phyloP scores from a whole-genome alignment of 805 yeast genomes.

The Candida tammaniensis region DNA sequence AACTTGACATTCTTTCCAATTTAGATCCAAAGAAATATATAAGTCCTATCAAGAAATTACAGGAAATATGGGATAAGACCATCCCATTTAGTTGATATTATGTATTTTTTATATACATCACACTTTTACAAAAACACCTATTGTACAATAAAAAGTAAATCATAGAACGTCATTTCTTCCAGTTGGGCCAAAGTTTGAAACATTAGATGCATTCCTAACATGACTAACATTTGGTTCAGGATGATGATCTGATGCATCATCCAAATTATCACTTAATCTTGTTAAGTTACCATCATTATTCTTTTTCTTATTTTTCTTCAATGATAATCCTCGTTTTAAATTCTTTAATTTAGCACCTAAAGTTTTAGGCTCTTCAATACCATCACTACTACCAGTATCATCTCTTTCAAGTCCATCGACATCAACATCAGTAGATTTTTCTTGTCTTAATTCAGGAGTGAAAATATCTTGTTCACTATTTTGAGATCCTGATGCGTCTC shows the following conservation, averaged over 20 bases:
- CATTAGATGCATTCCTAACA: slow-evolving; percentile 23
- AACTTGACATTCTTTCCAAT: slow-evolving; percentile 11
- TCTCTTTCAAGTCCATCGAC: slow-evolving; percentile 6
- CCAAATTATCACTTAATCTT: slow-evolving; percentile 27
- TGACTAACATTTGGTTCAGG: slow-evolving; percentile 16
- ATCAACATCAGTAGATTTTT: slow-evolving; percentile 12
- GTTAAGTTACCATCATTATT: slow-evolving; percentile 13
- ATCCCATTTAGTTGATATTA: not conserved
- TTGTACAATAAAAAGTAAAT: not conserved
- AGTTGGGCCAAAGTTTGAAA: slow-evolving; percentile 22
- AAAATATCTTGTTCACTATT: slow-evolving; percentile 21
- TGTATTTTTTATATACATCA: not conserved
- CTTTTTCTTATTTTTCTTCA: slow-evolving; percentile 19
- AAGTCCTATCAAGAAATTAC: slow-evolving; percentile 3
- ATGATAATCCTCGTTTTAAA: slow-evolving; percentile 43
- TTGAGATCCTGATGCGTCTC: slow-evolving; percentile 11
- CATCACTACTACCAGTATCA: slow-evolving; percentile 8
- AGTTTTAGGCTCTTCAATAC: slow-evolving; percentile 8
- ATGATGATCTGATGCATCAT: slow-evolving; percentile 12
- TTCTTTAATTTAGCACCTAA: slow-evolving; percentile 39
- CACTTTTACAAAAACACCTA: not conserved
- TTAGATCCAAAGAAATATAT: slow-evolving; percentile 2
- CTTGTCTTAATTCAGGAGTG: slow-evolving; percentile 32
- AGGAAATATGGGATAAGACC: slow-evolving; percentile 11
- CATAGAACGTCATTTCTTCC: slow-evolving; percentile 22